phyloP scores from a whole-genome alignment of 352 stramenopile genomes.

The Pythium myriotylum region DNA sequence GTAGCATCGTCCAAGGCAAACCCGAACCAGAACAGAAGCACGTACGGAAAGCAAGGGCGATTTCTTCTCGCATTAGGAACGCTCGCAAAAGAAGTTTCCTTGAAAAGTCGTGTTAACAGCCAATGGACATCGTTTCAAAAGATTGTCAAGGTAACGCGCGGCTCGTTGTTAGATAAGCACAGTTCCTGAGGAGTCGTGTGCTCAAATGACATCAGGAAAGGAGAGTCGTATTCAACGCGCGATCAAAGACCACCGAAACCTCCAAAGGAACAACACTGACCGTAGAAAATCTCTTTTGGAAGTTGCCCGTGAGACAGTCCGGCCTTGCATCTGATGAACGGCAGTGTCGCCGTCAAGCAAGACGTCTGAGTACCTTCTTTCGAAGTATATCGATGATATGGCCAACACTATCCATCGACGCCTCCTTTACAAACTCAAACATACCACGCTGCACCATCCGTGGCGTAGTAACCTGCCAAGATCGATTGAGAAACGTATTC shows the following conservation, averaged over 20 bases:
- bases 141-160: neutral
- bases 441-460: conserved; percentile 10
- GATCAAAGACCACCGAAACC: conserved; percentile 26
- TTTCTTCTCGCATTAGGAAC: conserved; percentile 52
- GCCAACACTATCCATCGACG: conserved; percentile 59
- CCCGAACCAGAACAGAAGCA: neutral
- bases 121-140: too few species aligned
- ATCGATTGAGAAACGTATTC: conserved; percentile 18
- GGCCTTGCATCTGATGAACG: conserved; percentile 42
- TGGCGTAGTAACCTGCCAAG: conserved; percentile 13
- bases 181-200: neutral
- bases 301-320: conserved; percentile 57
- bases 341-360: conserved; percentile 37
- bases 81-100: conserved; percentile 42
- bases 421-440: conserved; percentile 44
- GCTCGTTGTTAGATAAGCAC: conserved; percentile 40
- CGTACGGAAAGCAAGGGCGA: conserved; percentile 52
- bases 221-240: conserved; percentile 58
- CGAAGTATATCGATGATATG: conserved; percentile 72
- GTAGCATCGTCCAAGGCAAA: too few species aligned
- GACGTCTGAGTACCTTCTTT: conserved; percentile 51
- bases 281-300: conserved; percentile 58
- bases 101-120: conserved; percentile 54
- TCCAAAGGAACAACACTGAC: conserved; percentile 51
- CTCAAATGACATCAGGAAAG: conserved; percentile 35